phyloP scores from a whole-genome alignment of 345 rosid genomes.

The Carallia pectinifolia region DNA sequence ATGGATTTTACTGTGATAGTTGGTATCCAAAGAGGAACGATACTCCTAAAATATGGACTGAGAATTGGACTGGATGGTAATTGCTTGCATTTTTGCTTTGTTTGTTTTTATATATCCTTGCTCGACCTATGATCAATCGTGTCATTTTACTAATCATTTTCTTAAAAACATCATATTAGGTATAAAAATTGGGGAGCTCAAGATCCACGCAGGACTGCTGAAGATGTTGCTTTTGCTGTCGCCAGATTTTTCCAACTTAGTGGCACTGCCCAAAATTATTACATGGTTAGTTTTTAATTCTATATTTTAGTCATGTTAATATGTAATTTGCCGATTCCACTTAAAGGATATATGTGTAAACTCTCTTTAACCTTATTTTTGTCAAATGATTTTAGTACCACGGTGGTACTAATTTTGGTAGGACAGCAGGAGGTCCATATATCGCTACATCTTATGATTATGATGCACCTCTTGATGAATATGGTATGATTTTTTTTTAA shows the following conservation, averaged over 20 bases:
- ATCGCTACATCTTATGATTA: conserved; percentile 24
- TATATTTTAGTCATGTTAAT: neutral
- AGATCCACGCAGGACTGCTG: conserved; percentile 21
- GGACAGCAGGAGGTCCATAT: conserved; percentile 18
- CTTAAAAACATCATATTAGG: neutral
- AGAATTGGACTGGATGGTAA: conserved; percentile 24
- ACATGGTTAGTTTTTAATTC: conserved; percentile 8
- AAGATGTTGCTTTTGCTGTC: conserved; percentile 19
- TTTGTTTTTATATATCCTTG: neutral
- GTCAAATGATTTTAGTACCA: conserved; percentile 6
- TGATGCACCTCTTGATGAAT: conserved; percentile 24
- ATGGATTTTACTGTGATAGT: conserved; percentile 18
- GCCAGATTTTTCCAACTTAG: conserved; percentile 17
- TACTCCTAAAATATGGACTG: conserved; percentile 19
- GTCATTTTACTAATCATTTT: neutral
- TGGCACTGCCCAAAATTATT: conserved; percentile 19
- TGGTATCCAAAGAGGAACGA: neutral
- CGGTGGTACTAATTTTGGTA: conserved; percentile 21
- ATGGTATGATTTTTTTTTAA: neutral
- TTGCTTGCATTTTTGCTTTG: too few species aligned
- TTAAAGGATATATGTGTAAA: neutral
- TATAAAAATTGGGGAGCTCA: conserved; percentile 10
- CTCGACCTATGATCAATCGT: neutral
- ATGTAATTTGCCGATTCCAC: neutral
- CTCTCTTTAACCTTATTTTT: neutral